These are phyloP conservation scores for Entrophospora sp. DNA, from an alignment of 192 early-diverging fungal species.

Conservation along the genomic window DNA sequence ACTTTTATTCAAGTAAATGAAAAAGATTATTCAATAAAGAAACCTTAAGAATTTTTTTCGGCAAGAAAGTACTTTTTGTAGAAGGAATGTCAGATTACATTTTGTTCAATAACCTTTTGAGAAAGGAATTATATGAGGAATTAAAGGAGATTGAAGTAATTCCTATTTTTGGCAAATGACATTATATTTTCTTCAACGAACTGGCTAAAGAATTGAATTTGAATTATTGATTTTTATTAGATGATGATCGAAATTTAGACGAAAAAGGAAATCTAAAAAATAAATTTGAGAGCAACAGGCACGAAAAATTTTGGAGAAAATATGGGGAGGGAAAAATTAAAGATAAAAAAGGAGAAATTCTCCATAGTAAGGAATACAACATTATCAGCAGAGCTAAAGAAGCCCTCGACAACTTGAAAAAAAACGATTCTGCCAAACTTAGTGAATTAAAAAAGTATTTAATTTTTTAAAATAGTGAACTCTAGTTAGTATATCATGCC, in stretches of 20 bases:
- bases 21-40: background rate
- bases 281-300: background rate
- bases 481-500: background rate
- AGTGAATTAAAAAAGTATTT: background rate
- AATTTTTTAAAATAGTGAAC: background rate
- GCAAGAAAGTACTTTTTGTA: background rate
- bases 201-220: background rate
- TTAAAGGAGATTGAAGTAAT: background rate
- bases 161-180: background rate
- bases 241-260: background rate
- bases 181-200: background rate
- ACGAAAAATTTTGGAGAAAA: background rate
- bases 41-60: background rate
- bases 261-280: background rate
- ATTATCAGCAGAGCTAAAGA: background rate
- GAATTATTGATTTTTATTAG: background rate
- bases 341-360: background rate
- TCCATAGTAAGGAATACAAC: background rate
- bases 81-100: background rate
- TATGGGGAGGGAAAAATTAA: background rate
- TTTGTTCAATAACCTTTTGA: background rate
- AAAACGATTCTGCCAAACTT: background rate
- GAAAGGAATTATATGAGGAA: background rate
- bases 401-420: background rate
- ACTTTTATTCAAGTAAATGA: background rate